Evolutionary conservation across 176 grass and related monocot species (phyloP), one percentile per base, ranked within the genome.

Genomic region (Oryza meridionalis): DNA sequence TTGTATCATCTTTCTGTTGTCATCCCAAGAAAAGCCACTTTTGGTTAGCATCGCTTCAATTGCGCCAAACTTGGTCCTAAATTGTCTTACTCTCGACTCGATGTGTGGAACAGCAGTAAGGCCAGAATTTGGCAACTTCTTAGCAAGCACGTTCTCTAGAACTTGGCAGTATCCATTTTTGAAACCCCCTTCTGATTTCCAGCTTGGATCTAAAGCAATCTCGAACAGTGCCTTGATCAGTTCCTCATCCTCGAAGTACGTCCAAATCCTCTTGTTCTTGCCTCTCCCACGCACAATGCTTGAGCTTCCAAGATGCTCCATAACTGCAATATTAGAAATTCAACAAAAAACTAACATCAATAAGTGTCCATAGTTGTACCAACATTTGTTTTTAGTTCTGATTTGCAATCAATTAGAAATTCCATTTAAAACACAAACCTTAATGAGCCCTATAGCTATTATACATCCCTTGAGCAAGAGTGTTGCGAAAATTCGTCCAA

Each of bases 51-150:
- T 33, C 8, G 37, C 74, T 14, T 40, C 32, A 8, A 76, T 35
- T 4, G 17, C 11, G 8, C 31, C 51, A 61, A 4, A 59, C 51
- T 61, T 61, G 0, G 35, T 76, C 73, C 51, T 61, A 22, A 76
- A 40, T 11, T 61, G 29, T 2, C 74, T 24, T 15, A 90, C 65
- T 74, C 77, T 82, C 14, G 81, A 93, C 14, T 85, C 81, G 15
- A 94, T 82, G 17, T 91, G 84, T 0, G 77, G 86, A 37, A 86
- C 3, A 47, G 80, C 77, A 40, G 84, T 74, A 13, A 84, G 67
- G 3, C 49, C 79, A 81, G 11, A 59, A 38, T 4, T 5, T 7
- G 2, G 4, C 7, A 37, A 11, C 7, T 59, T 81, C 3, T 70
- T 2, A 7, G 49, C 12, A 7, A 40, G n/a, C 3, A 37, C 9